A percentile compares a stretch with the other conserved stretches of the same genome.
Conservation (phyloP, 805 yeast genomes). For the Wickerhamiella kurtzmanii region DNA sequence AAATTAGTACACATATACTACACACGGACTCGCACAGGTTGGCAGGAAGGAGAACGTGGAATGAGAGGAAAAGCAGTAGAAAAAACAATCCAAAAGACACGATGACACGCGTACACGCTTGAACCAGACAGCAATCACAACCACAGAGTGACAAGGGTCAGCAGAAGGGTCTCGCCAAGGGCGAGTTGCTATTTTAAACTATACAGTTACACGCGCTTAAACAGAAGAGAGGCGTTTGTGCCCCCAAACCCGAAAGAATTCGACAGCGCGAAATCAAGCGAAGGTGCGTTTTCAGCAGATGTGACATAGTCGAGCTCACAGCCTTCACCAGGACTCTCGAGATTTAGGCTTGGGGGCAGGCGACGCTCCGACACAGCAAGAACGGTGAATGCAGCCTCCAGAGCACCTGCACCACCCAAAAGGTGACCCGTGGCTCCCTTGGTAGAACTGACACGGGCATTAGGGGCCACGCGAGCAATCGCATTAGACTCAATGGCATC, state of each 20-base stretch:
- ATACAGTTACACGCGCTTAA: conserved; percentile 6
- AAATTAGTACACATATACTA: too few relatives aligned
- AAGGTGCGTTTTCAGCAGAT: conserved; percentile 28
- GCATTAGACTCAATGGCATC: conserved; percentile 81
- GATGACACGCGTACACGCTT: too few relatives aligned
- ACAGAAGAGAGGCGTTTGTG: conserved; percentile 59
- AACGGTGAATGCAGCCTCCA: conserved; percentile 74
- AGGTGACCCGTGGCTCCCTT: conserved; percentile 92
- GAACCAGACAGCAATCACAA: too few relatives aligned
- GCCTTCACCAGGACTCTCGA: conserved; percentile 36
- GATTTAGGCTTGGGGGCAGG: conserved; percentile 74
- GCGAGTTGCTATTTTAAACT: neutral
- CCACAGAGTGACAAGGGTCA: too few relatives aligned
- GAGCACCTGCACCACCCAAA: conserved; percentile 91
- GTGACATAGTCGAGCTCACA: conserved; percentile 49
- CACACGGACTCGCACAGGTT: too few relatives aligned
- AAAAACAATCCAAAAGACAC: too few relatives aligned
- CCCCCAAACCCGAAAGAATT: conserved; percentile 99
- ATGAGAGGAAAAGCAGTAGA: too few relatives aligned
- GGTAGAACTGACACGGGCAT: conserved; percentile 51
- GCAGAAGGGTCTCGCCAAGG: too few relatives aligned
- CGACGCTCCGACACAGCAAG: conserved; percentile 43
- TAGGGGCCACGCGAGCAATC: conserved; percentile 35
- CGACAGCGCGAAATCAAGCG: conserved; percentile 49
- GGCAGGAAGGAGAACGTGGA: too few relatives aligned